phyloP scores from a whole-genome alignment of 805 yeast genomes.

The Candida quercuum region DNA sequence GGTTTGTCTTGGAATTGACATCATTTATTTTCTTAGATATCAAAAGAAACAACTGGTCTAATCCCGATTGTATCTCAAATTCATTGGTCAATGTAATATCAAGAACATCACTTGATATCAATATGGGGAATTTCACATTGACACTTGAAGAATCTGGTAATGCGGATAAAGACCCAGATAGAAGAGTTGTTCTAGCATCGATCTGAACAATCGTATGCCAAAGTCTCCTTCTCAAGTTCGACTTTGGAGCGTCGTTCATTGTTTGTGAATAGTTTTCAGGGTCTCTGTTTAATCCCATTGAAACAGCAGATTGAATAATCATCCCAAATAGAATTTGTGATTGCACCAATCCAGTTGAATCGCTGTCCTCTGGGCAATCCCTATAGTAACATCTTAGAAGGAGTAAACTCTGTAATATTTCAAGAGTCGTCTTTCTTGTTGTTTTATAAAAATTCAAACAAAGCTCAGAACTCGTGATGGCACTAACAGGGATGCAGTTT shows the following conservation, averaged over 20 bases:
- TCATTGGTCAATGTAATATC: too few species aligned
- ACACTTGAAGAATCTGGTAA: constrained; percentile 5
- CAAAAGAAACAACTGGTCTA: neutral
- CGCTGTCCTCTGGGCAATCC: constrained; percentile 43
- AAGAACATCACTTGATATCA: constrained; percentile 1
- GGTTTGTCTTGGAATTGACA: constrained; percentile 2
- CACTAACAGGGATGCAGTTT: constrained; percentile 30
- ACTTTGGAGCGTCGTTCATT: constrained; percentile 1
- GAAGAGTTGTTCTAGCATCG: constrained; percentile 8
- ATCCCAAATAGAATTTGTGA: constrained; percentile 32
- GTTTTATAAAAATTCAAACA: constrained; percentile 34
- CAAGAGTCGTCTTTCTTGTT: constrained; percentile 29
- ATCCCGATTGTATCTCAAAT: neutral
- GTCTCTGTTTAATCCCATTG: constrained; percentile 43
- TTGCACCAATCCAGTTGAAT: constrained; percentile 35
- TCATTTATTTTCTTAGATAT: constrained; percentile 1
- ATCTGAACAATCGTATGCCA: constrained; percentile 15
- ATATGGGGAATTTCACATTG: constrained; percentile 15
- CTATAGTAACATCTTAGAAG: constrained; percentile 34
- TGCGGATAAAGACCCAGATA: constrained; percentile 11
- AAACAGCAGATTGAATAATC: constrained; percentile 36
- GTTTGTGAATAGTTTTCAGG: constrained; percentile 26
- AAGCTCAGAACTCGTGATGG: constrained; percentile 34
- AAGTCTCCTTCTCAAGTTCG: constrained; percentile 15
- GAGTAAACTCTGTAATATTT: constrained; percentile 36